These are phyloP conservation scores for Zopfia rhizophila DNA, from an alignment of 2,329 filamentous ascomycete species.

Conservation along the genomic window DNA sequence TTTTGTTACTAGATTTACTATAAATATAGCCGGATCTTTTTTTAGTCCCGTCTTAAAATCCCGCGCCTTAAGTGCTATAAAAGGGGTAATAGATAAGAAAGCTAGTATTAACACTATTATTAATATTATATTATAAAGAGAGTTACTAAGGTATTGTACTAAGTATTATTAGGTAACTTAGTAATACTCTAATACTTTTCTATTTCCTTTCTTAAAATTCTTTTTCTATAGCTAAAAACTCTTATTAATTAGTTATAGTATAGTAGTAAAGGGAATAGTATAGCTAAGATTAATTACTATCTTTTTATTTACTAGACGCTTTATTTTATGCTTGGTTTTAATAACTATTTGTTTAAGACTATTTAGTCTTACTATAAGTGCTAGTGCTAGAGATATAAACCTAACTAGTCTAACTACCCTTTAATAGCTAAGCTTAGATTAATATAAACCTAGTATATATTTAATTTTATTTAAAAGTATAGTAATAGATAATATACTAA, in stretches of 20 bases:
- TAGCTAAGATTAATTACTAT: constrained; percentile 4
- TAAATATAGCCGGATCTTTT: constrained; percentile 5
- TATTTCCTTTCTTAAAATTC: neutral
- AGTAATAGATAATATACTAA: constrained; percentile 1
- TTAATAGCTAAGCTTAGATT: constrained; percentile 1
- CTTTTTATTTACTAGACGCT: neutral
- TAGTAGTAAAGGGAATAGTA: constrained; percentile 1
- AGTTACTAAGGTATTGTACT: constrained; percentile 4
- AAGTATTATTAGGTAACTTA: constrained; percentile 2
- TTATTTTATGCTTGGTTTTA: neutral
- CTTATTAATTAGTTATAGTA: neutral
- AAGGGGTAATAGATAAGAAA: constrained; percentile 3
- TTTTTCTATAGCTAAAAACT: neutral
- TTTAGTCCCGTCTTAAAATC: constrained; percentile 2
- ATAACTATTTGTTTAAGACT: neutral
- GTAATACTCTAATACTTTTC: constrained; percentile 1
- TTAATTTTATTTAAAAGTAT: constrained; percentile 4
- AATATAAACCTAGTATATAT: constrained; percentile 4
- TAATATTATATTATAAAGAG: constrained; percentile 5
- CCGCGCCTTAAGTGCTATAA: constrained; percentile 1
- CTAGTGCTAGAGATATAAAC: neutral
- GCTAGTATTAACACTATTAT: constrained; percentile 9
- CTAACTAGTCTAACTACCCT: constrained; percentile 4
- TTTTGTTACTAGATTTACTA: constrained; percentile 4
- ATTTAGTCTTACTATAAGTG: neutral